phyloP scores from a whole-genome alignment of 805 yeast genomes.

The Zygoascus biomembranicola region DNA sequence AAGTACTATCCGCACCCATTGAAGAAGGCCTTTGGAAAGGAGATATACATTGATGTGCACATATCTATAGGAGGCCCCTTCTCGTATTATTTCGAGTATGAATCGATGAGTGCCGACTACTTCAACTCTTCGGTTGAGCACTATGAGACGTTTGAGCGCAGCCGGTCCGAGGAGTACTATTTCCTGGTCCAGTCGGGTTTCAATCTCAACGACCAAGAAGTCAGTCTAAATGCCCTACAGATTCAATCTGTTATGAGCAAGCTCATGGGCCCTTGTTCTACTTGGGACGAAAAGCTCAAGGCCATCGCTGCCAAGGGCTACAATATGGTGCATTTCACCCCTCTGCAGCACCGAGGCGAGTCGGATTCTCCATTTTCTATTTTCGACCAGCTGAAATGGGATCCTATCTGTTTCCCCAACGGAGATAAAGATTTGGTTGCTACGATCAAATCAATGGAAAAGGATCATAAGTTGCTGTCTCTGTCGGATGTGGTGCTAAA shows the following conservation, averaged over 20 bases:
- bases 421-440: conserved; percentile 44
- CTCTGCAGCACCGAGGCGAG: conserved; percentile 80
- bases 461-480: conserved; percentile 55
- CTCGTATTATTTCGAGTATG: conserved; percentile 61
- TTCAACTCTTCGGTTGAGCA: conserved; percentile 4
- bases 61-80: conserved; percentile 73
- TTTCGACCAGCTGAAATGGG: conserved; percentile 74
- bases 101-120: conserved; percentile 21
- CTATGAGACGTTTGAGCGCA: neutral
- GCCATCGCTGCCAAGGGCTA: conserved; percentile 68
- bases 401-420: conserved; percentile 50
- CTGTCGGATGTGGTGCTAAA: conserved; percentile 91
- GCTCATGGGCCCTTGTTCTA: conserved; percentile 67
- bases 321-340: conserved; percentile 95
- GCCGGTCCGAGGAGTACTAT: conserved; percentile 43
- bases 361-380: conserved; percentile 93
- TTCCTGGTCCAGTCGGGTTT: conserved; percentile 79
- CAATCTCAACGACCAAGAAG: conserved; percentile 41
- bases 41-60: conserved; percentile 50
- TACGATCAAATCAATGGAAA: conserved; percentile 43
- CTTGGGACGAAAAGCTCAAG: conserved; percentile 62
- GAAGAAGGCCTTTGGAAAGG: conserved; percentile 53
- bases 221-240: conserved; percentile 71
- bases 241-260: conserved; percentile 83
- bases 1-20: conserved; percentile 44